Evolutionary conservation across 2,329 filamentous ascomycete species (phyloP).

Genomic region (Paraconiothyrium brasiliense): DNA sequence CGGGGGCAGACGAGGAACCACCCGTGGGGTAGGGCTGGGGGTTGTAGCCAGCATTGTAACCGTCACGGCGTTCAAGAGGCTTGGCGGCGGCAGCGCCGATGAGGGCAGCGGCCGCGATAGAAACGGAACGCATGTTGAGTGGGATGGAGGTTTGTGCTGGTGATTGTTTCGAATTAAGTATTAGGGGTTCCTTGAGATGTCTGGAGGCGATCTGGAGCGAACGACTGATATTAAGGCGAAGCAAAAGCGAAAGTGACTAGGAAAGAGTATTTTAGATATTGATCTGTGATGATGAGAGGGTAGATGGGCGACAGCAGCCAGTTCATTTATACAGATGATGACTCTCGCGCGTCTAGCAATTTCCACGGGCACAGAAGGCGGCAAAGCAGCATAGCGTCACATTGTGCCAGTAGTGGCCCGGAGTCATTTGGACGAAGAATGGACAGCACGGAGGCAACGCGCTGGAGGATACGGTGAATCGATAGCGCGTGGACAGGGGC

Average conservation of each 20-base stretch:
- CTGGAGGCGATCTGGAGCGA: conserved; percentile 38
- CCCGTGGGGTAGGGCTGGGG: conserved; percentile 27
- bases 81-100: conserved; percentile 43
- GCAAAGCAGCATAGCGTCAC: conserved; percentile 34
- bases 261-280: conserved; percentile 35
- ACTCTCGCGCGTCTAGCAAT: conserved; percentile 24
- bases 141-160: conserved; percentile 14
- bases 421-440: conserved; percentile 36
- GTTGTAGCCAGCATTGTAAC: conserved; percentile 28
- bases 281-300: conserved; percentile 35
- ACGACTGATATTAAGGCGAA: conserved; percentile 37
- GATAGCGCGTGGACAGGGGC: conserved; percentile 37
- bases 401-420: conserved; percentile 34
- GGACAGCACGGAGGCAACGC: conserved; percentile 35
- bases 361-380: conserved; percentile 26
- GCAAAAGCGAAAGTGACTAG: conserved; percentile 42
- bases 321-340: conserved; percentile 39
- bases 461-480: conserved; percentile 44
- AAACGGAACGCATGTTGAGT: conserved; percentile 45
- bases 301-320: conserved; percentile 21
- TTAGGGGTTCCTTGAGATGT: conserved; percentile 34
- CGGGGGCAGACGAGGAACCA: conserved; percentile 12
- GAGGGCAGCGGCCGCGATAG: conserved; percentile 41
- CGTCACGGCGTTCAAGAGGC: conserved; percentile 29
- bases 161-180: conserved; percentile 32